phyloP scores from a whole-genome alignment of 1,139 yeast genomes.

The Suhomyces atakaporum region DNA sequence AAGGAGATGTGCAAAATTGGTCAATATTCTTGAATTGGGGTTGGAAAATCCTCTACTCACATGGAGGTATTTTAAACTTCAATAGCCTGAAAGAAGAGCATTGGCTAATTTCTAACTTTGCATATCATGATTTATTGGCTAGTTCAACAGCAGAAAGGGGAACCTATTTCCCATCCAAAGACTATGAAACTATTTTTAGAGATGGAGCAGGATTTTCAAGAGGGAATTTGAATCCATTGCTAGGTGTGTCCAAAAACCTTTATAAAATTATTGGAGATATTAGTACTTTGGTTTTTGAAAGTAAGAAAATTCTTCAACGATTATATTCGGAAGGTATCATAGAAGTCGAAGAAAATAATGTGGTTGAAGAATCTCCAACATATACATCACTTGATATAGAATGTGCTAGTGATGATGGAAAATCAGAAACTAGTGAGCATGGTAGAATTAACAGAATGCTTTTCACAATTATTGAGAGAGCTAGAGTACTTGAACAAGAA shows the following conservation, averaged over 20 bases:
- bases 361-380: slow-evolving; percentile 10
- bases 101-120: slow-evolving; percentile 80
- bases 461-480: slow-evolving; percentile 32
- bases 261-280: slow-evolving; percentile 70
- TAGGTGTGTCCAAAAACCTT: slow-evolving; percentile 71
- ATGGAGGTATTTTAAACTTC: slow-evolving; percentile 62
- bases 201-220: slow-evolving; percentile 33
- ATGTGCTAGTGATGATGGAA: slow-evolving; percentile 9
- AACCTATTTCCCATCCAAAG: slow-evolving; percentile 55
- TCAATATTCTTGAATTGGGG: slow-evolving; percentile 62
- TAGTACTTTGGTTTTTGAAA: slow-evolving; percentile 58
- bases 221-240: slow-evolving; percentile 62
- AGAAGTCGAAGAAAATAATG: slow-evolving; percentile 6
- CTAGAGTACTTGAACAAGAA: slow-evolving; percentile 48
- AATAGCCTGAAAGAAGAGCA: slow-evolving; percentile 59
- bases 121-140: slow-evolving; percentile 77
- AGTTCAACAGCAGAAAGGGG: slow-evolving; percentile 58
- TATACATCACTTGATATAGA: slow-evolving; percentile 3
- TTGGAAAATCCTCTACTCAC: slow-evolving; percentile 52
- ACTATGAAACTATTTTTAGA: slow-evolving; percentile 57
- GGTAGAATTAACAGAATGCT: slow-evolving; percentile 27
- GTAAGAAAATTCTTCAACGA: slow-evolving; percentile 32
- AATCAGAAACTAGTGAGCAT: slow-evolving; percentile 31
- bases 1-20: slow-evolving; percentile 77
- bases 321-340: slow-evolving; percentile 17